A percentile compares a stretch with the other conserved stretches of the same genome.
These are phyloP conservation scores for Melocanna baccifera DNA, from an alignment of 176 grass and related monocot genomes.

Conservation along the genomic window DNA sequence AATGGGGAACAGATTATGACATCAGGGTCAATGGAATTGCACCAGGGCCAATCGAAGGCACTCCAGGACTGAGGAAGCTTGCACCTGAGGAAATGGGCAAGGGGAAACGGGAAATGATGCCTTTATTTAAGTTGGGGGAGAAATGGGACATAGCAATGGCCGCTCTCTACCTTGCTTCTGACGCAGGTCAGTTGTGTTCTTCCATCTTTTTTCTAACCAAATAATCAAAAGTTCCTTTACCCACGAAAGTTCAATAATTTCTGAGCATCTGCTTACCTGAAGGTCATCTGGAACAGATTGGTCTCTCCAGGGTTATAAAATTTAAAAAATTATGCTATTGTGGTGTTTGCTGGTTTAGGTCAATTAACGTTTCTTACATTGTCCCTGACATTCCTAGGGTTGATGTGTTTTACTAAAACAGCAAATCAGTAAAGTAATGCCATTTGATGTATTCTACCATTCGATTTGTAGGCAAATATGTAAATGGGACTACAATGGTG, in stretches of 20 bases:
- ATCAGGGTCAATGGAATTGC: slow-evolving; percentile 94
- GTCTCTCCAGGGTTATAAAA: background rate
- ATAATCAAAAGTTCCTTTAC: background rate
- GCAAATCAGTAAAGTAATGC: background rate
- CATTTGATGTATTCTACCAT: slow-evolving; percentile 26
- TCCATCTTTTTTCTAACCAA: background rate
- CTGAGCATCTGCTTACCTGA: background rate
- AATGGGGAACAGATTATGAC: slow-evolving; percentile 96
- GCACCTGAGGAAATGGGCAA: slow-evolving; percentile 75
- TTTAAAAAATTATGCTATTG: background rate
- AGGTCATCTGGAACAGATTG: background rate
- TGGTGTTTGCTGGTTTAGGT: background rate
- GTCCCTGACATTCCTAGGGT: background rate
- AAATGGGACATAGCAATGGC: slow-evolving; percentile 94
- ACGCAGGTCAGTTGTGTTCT: slow-evolving; percentile 52
- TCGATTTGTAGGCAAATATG: slow-evolving; percentile 74
- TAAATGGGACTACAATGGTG: slow-evolving; percentile 77
- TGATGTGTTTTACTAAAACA: background rate
- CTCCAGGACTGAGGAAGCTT: slow-evolving; percentile 93
- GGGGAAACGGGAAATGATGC: slow-evolving; percentile 39
- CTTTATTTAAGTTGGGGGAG: slow-evolving; percentile 72
- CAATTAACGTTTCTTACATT: background rate
- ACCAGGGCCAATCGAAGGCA: slow-evolving; percentile 73
- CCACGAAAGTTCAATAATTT: background rate
- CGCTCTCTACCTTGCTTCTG: slow-evolving; percentile 78